These are phyloP conservation scores for Cladophialophora carrionii DNA, from an alignment of 2,329 filamentous ascomycete species.

Conservation along the genomic window DNA sequence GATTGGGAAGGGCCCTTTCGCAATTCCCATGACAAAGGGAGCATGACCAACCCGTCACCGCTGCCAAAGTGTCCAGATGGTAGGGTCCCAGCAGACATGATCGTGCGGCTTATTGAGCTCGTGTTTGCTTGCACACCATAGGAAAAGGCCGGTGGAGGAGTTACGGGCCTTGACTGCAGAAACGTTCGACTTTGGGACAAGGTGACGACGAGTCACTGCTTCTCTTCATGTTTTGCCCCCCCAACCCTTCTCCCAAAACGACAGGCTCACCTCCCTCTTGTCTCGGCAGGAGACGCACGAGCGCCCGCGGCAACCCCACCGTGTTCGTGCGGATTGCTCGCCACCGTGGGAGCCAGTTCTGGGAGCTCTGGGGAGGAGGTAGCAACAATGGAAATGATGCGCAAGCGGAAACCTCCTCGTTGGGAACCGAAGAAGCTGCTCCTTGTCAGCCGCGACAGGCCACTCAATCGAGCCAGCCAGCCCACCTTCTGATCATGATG, in stretches of 20 bases:
- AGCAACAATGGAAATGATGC: constrained; percentile 24
- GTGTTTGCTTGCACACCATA: constrained; percentile 3
- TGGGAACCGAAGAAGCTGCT: constrained; percentile 74
- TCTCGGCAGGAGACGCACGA: not conserved
- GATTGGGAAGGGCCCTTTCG: not conserved
- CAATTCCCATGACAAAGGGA: not conserved
- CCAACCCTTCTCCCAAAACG: not conserved
- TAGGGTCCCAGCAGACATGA: not conserved
- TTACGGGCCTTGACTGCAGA: not conserved
- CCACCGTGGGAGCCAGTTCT: constrained; percentile 9
- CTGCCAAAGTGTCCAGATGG: not conserved
- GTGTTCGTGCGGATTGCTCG: not conserved
- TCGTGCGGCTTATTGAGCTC: not conserved
- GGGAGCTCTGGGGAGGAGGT: constrained; percentile 9
- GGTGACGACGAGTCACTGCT: not conserved
- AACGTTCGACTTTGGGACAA: constrained; percentile 6
- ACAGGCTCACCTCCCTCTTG: constrained; percentile 2
- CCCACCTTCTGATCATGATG: constrained; percentile 79
- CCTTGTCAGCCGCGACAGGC: constrained; percentile 31
- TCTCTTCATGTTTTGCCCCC: constrained; percentile 7
- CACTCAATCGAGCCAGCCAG: constrained; percentile 4
- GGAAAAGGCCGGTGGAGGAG: constrained; percentile 9
- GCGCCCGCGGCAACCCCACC: constrained; percentile 3
- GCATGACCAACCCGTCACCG: not conserved
- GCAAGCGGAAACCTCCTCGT: constrained; percentile 63